Evolutionary conservation across 306 rosid genomes (phyloP), one percentile per base, ranked within the genome.

Genomic region (Trifolium fragiferum): DNA sequence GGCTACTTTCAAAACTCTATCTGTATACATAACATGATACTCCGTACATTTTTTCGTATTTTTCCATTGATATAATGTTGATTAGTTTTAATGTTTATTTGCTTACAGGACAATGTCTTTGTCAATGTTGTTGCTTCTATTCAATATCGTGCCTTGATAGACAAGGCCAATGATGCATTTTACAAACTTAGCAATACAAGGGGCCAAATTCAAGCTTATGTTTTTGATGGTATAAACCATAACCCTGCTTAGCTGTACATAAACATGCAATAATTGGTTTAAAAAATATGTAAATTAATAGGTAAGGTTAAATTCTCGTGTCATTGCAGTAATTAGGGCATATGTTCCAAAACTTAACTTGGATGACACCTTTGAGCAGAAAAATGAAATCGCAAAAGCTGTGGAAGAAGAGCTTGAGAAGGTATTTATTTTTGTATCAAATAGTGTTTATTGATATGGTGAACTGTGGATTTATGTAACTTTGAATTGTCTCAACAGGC

Each of bases 291-390:
- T 25, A 41, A 55, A 33, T 68, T 35, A 75, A 70, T 43, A 47
- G 72, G 67, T 80, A 19, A 78, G 38, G 37, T 49, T 38, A 64
- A 47, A 20, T 77, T 1, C 55, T 70, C 38, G 76, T 76, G 53
- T 46, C 49, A 35, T 74, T 76, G 78, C 77, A 93, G 98, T 93
- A 63, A 93, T 93, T 35, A 86, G 98, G 82, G 97, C 96, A 25
- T 88, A 85, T 79, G 97, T 93, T 65, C 98, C 98, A 68, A 93
- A 93, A 86, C 92, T 93, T 76, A 79, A 78, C 77, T 75, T 93
- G 90, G 98, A 93, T 88, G 93, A 84, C 77, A 79, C 89, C 70
- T 93, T 93, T 88, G 98, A 91, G 92, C 98, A 93, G 86, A 93
- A 93, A 82, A 93, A 86, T 68, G 96, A 91, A 21, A 93, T 91